Base-by-base conservation (phyloP, 768 basidiomycete species). In the Termitomyces sp. region DNA sequence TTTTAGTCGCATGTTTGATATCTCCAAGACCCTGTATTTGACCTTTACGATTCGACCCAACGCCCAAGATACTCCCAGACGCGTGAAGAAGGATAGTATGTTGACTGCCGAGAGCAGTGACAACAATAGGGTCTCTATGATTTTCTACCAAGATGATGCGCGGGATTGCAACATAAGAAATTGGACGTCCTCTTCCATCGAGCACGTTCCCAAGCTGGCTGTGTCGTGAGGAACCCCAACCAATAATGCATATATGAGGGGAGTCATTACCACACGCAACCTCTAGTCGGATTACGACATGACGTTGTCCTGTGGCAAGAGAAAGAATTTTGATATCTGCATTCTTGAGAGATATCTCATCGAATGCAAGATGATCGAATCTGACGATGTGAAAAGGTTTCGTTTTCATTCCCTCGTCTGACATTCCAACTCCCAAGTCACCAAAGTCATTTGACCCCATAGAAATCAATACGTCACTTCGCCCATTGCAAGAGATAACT, bases 381-480 rank as follows among this genome's bases (percentile, higher is more conserved):
- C 64, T 60, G 59, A 86, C 74, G 54, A 74, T 52, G 61, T 82
- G 74, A 33, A 80, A 66, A 8, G 72, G 65, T 26, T 28, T 51
- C 16, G 50, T 55, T 22, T 62, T 57, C 55, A 62, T 57, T 54
- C 46, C 49, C 36, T 66, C 62, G 26, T 53, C 56, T 57, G 56
- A 55, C 38, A 45, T 56, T 41, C 81, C 87, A 46, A 80, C 65
- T 1, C 92, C 93, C 46, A 93, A 76, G 67, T 89, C 86, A 2
- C 92, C 93, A 64, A 86, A 93, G 66, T 93, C 93, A 70, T 95
- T 80, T 2, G 85, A 79, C 1, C 95, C 95, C 79, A 94, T 86
- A 2, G 93, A 84, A 24, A 96, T 65, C 30, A 95, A 61, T 3
- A 82, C 66, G 62, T 87, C 88, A 48, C 70, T 66, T 26, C 66